These are phyloP conservation scores for Turnera subulata DNA, from an alignment of 345 rosid species.

Conservation along the genomic window DNA sequence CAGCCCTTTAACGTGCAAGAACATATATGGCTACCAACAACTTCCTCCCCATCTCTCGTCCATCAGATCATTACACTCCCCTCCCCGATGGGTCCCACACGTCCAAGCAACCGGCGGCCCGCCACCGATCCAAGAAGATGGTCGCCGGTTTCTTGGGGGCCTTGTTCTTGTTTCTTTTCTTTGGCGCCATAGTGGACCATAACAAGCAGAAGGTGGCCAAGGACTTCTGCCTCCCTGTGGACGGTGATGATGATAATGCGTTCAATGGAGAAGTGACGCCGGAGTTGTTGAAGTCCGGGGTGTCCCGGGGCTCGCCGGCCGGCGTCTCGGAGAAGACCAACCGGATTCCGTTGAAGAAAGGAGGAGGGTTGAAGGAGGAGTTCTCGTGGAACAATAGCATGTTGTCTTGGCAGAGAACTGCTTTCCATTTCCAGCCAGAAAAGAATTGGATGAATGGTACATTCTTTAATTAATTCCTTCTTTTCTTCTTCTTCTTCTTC, in stretches of 20 bases:
- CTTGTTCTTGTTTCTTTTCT: conserved; percentile 32
- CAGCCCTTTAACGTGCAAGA: too few relatives aligned
- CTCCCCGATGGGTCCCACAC: conserved; percentile 10
- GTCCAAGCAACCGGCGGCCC: conserved; percentile 7
- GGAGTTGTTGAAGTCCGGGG: conserved; percentile 13
- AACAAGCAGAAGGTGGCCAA: not conserved
- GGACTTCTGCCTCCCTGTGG: not conserved
- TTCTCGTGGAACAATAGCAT: conserved; percentile 78
- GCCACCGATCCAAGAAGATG: conserved; percentile 16
- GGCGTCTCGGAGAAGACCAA: conserved; percentile 84
- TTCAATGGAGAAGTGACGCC: conserved; percentile 6
- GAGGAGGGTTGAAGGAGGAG: conserved; percentile 16
- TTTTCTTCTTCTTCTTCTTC: too few relatives aligned
- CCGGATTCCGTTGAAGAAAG: not conserved
- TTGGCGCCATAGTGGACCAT: conserved; percentile 21
- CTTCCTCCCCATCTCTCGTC: conserved; percentile 16
- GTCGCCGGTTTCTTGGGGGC: conserved; percentile 22
- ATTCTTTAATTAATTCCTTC: not conserved
- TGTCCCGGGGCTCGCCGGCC: conserved; percentile 40
- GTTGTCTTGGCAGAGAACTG: conserved; percentile 88
- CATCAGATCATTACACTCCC: conserved; percentile 7
- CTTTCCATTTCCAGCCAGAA: conserved; percentile 92
- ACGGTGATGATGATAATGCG: not conserved
- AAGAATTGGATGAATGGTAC: conserved; percentile 98
- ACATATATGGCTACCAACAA: conserved; percentile 20